Conservation (phyloP, 2,329 filamentous ascomycete species). For the Fusarium pseudocircinatum region DNA sequence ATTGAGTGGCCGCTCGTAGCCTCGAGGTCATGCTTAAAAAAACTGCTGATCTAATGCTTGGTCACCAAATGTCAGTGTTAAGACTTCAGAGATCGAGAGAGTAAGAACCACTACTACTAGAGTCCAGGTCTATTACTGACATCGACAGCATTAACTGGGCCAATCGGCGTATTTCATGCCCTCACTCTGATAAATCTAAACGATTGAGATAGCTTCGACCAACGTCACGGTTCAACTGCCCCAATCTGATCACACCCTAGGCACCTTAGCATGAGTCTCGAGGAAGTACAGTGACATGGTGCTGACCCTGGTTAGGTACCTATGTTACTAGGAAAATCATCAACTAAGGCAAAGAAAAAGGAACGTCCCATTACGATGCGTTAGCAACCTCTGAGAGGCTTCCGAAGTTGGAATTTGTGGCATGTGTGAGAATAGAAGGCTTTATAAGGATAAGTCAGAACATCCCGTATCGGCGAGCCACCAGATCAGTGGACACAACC, state of each 20-base stretch:
- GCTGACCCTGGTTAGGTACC: not conserved
- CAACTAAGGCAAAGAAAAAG: not conserved
- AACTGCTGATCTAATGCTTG: not conserved
- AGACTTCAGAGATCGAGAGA: not conserved
- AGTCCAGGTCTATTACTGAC: not conserved
- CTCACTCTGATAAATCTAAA: not conserved
- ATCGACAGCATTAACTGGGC: not conserved
- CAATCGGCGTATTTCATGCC: not conserved
- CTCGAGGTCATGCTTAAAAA: not conserved
- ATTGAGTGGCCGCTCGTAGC: not conserved
- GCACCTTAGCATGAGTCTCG: not conserved
- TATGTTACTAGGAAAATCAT: not conserved
- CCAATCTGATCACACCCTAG: not conserved
- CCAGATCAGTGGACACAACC: not conserved
- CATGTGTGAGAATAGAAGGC: not conserved
- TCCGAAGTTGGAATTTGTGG: not conserved
- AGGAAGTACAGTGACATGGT: not conserved
- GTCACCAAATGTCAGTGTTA: not conserved
- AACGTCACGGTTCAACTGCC: not conserved
- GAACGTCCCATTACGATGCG: not conserved
- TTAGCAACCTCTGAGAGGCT: not conserved
- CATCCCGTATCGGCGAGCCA: not conserved
- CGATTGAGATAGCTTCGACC: not conserved
- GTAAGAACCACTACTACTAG: not conserved
- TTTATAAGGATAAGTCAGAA: not conserved